Evolutionary conservation across 768 basidiomycete species (phyloP), one percentile per base, ranked within the genome.

Genomic region (Mycena metata): DNA sequence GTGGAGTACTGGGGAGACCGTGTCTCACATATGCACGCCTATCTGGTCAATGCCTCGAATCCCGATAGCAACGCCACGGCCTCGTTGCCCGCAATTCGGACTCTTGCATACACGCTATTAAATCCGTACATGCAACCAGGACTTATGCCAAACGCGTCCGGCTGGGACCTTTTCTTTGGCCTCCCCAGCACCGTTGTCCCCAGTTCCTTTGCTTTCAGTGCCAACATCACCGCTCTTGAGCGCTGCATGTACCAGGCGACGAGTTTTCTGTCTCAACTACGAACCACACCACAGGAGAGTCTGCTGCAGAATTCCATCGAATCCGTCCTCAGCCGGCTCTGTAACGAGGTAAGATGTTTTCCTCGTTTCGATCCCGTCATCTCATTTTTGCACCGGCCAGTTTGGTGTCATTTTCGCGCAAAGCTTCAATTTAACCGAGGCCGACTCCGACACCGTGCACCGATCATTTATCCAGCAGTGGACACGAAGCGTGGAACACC

Each of bases 111-210:
- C 26, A 63, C 73, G 13, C 64, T 67, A 12, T 41, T 73, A 7
- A 69, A 73, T 43, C 74, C 72, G 15, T 72, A 71, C 64, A 71
- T 75, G 62, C 70, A 71, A 36, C 62, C 72, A 1, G 73, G 73
- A 4, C 17, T 64, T n/a, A 62, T 62, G 1, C 73, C 69, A 11
- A 69, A 74, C 42, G 70, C 71, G 13, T 74, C 73, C 5, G 73
- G 51, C 45, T 71, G 70, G 63, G 66, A 74, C 19, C 69, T 74
- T 7, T 67, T 74, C 52, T 74, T 74, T 51, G 55, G 63, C 30
- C 24, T 45, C 15, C 64, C 63, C 41, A 24, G 50, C 51, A 5
- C 42, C 42, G 23, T 54, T 19, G 5, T 51, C 7, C 50, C 26
- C n/a, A 49, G n/a, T 35, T 21, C 21, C 19, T 57, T 41, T 5